These are phyloP conservation scores for Botrytis paeoniae DNA, from an alignment of 2,329 filamentous ascomycete species.

Conservation along the genomic window DNA sequence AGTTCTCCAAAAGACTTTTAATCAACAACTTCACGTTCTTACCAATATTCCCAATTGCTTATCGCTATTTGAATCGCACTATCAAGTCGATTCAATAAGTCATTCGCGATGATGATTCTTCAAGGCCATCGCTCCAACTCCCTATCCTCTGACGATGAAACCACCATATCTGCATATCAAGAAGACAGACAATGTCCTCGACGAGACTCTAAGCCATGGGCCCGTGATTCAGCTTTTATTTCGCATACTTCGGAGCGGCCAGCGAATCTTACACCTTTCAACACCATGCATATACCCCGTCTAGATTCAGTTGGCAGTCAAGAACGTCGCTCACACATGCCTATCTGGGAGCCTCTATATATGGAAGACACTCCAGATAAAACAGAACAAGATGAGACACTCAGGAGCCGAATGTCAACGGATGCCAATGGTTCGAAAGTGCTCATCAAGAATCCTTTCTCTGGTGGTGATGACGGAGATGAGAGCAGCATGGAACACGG, in stretches of 20 bases:
- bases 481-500: not conserved
- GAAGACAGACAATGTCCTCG: not conserved
- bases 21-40: too few species aligned
- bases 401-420: not conserved
- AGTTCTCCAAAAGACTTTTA: not conserved
- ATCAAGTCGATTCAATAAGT: not conserved
- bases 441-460: not conserved
- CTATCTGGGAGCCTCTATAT: slow-evolving; percentile 13
- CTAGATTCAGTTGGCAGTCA: not conserved
- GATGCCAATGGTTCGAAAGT: not conserved
- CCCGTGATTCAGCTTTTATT: not conserved
- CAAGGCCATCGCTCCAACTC: slow-evolving; percentile 12
- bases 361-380: not conserved
- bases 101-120: slow-evolving; percentile 9
- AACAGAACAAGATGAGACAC: not conserved
- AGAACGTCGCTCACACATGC: slow-evolving; percentile 2
- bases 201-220: not conserved
- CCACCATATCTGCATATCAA: not conserved
- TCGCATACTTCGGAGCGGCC: not conserved
- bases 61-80: not conserved
- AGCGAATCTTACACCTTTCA: slow-evolving; percentile 4
- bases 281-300: slow-evolving; percentile 13
- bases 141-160: not conserved
- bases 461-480: not conserved
- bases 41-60: not conserved